These are phyloP conservation scores for Dendrobium huoshanense DNA, from an alignment of 106 monocot genomes.

Conservation along the genomic window DNA sequence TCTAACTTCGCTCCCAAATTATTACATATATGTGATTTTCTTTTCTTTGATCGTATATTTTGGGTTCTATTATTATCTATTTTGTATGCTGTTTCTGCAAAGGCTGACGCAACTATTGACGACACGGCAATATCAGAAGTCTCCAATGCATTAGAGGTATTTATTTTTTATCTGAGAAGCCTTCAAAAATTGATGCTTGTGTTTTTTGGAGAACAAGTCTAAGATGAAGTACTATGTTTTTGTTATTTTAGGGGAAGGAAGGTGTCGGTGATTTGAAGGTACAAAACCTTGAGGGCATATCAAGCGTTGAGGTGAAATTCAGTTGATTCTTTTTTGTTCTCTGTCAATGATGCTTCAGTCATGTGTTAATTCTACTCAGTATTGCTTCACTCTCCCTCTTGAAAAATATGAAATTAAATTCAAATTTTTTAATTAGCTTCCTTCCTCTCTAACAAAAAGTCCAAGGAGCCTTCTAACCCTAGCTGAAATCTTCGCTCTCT, in stretches of 20 bases:
- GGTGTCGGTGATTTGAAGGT: constrained; percentile 58
- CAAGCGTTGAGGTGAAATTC: constrained; percentile 55
- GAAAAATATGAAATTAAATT: too few species aligned
- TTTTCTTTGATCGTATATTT: neutral
- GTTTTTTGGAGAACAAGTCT: neutral
- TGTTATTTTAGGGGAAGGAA: constrained; percentile 38
- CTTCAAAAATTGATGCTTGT: neutral
- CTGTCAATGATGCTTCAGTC: neutral
- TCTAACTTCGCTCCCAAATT: neutral
- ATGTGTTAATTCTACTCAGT: too few species aligned
- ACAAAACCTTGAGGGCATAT: constrained; percentile 54
- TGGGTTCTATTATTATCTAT: constrained; percentile 4
- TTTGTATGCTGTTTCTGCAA: constrained; percentile 11
- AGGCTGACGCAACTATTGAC: constrained; percentile 83
- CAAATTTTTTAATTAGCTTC: too few species aligned
- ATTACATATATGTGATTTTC: neutral
- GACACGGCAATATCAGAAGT: constrained; percentile 42
- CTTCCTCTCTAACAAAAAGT: too few species aligned
- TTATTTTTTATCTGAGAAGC: neutral
- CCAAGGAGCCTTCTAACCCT: too few species aligned
- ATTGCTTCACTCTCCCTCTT: too few species aligned
- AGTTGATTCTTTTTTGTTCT: neutral
- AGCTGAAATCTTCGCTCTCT: too few species aligned
- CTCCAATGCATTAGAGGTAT: constrained; percentile 52
- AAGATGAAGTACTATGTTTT: neutral